These are phyloP conservation scores for Austroboletus eburneus DNA, from an alignment of 768 basidiomycete genomes.

Conservation along the genomic window DNA sequence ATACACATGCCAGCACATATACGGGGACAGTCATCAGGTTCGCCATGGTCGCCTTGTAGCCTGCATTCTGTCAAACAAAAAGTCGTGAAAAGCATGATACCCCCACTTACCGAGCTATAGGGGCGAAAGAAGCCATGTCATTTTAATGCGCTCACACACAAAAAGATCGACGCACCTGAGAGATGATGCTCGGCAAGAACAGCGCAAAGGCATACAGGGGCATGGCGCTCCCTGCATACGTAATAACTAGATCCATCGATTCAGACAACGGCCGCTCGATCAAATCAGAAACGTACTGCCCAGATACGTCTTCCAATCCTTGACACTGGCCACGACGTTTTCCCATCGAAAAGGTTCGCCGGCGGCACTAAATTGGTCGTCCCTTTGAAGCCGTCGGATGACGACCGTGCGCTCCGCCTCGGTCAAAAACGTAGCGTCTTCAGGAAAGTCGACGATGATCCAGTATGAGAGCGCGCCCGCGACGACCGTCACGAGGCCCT, in stretches of 20 bases:
- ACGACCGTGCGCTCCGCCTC: slow-evolving; percentile 66
- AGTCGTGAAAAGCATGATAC: background rate
- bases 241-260: slow-evolving; percentile 39
- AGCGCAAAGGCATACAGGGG: slow-evolving; percentile 75
- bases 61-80: slow-evolving; percentile 27
- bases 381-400: slow-evolving; percentile 59
- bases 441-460: slow-evolving; percentile 81
- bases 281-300: slow-evolving; percentile 10
- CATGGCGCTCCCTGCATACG: slow-evolving; percentile 55
- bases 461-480: slow-evolving; percentile 65
- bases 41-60: slow-evolving; percentile 65
- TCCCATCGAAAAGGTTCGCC: slow-evolving; percentile 59
- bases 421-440: slow-evolving; percentile 73
- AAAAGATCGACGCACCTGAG: slow-evolving; percentile 45
- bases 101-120: slow-evolving; percentile 37
- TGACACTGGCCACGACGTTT: slow-evolving; percentile 54
- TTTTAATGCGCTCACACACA: no score
- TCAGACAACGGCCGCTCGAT: background rate
- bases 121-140: no score
- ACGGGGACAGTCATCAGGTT: slow-evolving; percentile 78
- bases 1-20: slow-evolving; percentile 62
- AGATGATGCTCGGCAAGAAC: slow-evolving; percentile 78
- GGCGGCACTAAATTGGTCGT: slow-evolving; percentile 69
- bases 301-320: slow-evolving; percentile 75
- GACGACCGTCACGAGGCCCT: slow-evolving; percentile 65